Conservation (phyloP, 768 basidiomycete species). For the Phaeotremella skinneri region DNA sequence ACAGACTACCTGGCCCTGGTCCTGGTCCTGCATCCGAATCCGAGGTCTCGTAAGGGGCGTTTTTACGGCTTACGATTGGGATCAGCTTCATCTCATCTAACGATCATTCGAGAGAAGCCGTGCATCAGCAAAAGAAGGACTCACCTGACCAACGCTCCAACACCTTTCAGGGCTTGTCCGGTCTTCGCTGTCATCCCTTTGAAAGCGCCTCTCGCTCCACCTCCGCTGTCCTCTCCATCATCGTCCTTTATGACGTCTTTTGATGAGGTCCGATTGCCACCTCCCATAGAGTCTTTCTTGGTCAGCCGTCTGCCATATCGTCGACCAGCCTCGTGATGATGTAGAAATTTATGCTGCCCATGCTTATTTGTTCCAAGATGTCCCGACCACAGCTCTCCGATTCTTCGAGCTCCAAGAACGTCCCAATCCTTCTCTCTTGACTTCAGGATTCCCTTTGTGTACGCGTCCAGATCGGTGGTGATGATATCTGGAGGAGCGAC, state of each 20-base stretch:
- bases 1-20: slow-evolving; percentile 23
- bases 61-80: slow-evolving; percentile 23
- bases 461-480: slow-evolving; percentile 43
- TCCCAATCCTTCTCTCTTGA: slow-evolving; percentile 43
- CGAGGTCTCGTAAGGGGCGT: slow-evolving; percentile 34
- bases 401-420: slow-evolving; percentile 32
- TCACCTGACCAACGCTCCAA: slow-evolving; percentile 30
- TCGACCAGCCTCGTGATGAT: background rate
- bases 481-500: slow-evolving; percentile 43
- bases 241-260: slow-evolving; percentile 5
- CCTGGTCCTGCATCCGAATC: slow-evolving; percentile 38
- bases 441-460: slow-evolving; percentile 36
- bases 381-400: slow-evolving; percentile 40
- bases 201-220: slow-evolving; percentile 22
- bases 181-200: slow-evolving; percentile 27
- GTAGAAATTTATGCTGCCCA: background rate
- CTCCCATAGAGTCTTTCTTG: background rate
- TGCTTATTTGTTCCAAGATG: slow-evolving; percentile 7
- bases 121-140: background rate
- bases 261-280: slow-evolving; percentile 10
- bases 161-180: slow-evolving; percentile 41
- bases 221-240: slow-evolving; percentile 20
- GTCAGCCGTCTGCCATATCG: slow-evolving; percentile 13
- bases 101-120: background rate
- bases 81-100: background rate